Evolutionary conservation across 495 filamentous ascomycete genomes (phyloP), one percentile per base, ranked within the genome.

Genomic region (Oidiodendron maius): DNA sequence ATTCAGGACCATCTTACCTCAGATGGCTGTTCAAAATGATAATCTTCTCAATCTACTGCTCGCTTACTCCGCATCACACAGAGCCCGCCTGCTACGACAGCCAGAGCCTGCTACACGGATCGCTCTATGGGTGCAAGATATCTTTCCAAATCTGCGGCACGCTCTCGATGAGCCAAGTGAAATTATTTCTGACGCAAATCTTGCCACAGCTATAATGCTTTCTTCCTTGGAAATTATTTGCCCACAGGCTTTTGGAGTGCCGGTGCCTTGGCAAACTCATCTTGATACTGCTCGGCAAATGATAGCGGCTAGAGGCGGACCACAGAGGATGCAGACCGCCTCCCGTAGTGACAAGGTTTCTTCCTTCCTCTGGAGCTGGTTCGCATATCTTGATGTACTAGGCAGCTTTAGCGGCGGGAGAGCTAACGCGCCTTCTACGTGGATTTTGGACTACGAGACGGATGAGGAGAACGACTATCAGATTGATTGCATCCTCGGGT

Each of bases 171-270:
- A 83, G 51, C 78, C 82, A 11, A 62, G 53, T 39, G 60, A 61
- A 37, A 74, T 71, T 26, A 81, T 88, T 37, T 82, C 83, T 16
- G 81, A 89, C 58, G 77, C 78, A 30, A 88, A 86, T 52, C 71
- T 95, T 16, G 86, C 89, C 9, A 87, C 89, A 0, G 86, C 88
- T 2, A 89, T 95, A 46, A 87, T 95, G 86, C 71, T 95, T 25
- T 77, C 88, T 4, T 91, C 88, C 1, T 70, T 93, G 39, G 84
- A 95, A 55, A 94, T 95, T 35, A 82, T 95, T 35, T 89, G 86
- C 2, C 89, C 89, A 5, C 84, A 82, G 43, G 83, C 86, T 1
- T 91, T 95, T 55, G 72, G 69, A 11, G 65, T 70, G 32, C 78
- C 80, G 40, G 78, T 87, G 3, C 78, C 82, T 3, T 95, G 89